phyloP scores from a whole-genome alignment of 2,329 filamentous ascomycete genomes.

The Fusarium sp. region DNA sequence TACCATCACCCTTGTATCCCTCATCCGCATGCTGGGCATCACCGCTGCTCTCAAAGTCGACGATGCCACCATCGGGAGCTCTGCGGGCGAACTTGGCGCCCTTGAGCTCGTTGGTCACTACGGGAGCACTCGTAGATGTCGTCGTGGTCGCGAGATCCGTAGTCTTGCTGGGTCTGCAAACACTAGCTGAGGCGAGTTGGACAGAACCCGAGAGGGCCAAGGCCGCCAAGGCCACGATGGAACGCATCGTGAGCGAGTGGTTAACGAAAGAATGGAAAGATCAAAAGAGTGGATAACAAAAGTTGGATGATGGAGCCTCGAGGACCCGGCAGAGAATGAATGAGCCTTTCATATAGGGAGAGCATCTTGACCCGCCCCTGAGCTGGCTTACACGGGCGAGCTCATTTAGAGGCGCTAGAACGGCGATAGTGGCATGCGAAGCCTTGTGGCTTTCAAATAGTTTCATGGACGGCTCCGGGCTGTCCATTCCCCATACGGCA shows the following conservation, averaged over 20 bases:
- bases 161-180: conserved; percentile 2
- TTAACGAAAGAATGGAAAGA: not conserved
- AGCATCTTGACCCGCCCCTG: not conserved
- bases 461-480: not conserved
- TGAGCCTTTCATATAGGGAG: not conserved
- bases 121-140: not conserved
- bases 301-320: not conserved
- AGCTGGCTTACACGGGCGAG: not conserved
- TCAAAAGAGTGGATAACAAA: not conserved
- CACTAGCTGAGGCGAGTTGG: not conserved
- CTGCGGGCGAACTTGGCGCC: conserved; percentile 4
- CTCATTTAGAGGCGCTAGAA: not conserved
- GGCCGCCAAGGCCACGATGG: conserved; percentile 9
- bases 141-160: not conserved
- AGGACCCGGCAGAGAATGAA: not conserved
- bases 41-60: not conserved
- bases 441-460: conserved; percentile 9
- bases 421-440: conserved; percentile 1
- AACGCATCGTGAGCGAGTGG: conserved; percentile 20
- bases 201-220: conserved; percentile 9
- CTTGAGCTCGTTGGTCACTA: conserved; percentile 1
- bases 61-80: not conserved
- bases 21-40: not conserved
- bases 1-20: conserved; percentile 16
- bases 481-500: not conserved